Evolutionary conservation across 306 rosid species (phyloP), one percentile per base, ranked within the genome.

Genomic region (Crotalaria pallida): DNA sequence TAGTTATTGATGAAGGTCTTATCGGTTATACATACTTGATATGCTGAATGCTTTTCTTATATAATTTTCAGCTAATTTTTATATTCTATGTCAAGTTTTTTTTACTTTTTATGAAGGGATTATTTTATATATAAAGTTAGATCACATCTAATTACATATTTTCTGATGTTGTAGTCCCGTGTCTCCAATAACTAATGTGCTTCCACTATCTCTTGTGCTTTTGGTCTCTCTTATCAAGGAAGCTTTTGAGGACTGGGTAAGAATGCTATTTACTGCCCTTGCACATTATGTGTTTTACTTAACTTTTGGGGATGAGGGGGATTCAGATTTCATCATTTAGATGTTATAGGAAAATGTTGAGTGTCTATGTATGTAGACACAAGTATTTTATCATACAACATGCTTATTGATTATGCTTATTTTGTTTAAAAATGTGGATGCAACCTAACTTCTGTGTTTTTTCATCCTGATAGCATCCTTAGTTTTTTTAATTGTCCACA

Each of bases 221-320:
- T 80, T 90, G 12, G 84, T 83, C 45, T 89, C 98, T 79, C 96
- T 92, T 64, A 81, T 88, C 27, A 92, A 92, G 82, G 98, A 92
- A 88, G 98, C 98, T 72, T 92, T 85, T 77, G 98, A 92, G 84
- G 96, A 92, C 70, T 92, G 96, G 96, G 98, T 92, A 77, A 86
- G 96, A 40, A 40, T 71, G 47, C 47, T 36, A 44, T 81, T 73
- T 59, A 38, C 77, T 23, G 31, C 76, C 64, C 17, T 67, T 66
- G 55, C 50, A 21, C 52, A 44, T 12, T 66, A 56, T 9, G 40
- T 41, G 16, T 45, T 74, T 9, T n/a, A 17, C 61, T 11, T 12
- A 29, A 23, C 15, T 29, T 12, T 17, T 16, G 38, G 19, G 29
- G 69, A 31, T 47, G 13, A 10, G 49, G 67, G 67, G 62, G 58